Conservation (phyloP, 305 asterid genomes). For the Fraxinus baroniana region DNA sequence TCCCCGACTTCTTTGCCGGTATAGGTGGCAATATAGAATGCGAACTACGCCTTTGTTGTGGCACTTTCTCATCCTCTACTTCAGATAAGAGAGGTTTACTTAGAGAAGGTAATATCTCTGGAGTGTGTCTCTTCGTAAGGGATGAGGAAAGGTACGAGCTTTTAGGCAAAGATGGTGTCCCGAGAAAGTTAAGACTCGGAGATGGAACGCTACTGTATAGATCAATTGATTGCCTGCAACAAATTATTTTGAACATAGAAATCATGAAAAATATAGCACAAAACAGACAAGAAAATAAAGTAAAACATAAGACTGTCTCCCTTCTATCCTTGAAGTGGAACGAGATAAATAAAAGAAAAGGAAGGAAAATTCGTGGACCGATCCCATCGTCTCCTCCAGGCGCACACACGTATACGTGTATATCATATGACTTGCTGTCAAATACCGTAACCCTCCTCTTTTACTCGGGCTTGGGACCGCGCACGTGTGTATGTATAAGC, state of each 20-base stretch:
- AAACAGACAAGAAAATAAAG: too few species aligned
- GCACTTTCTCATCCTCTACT: constrained; percentile 39
- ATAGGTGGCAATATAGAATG: constrained; percentile 68
- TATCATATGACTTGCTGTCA: background rate
- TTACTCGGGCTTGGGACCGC: too few species aligned
- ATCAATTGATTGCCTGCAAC: constrained; percentile 86
- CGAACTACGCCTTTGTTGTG: constrained; percentile 59
- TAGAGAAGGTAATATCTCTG: constrained; percentile 69
- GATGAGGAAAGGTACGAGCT: constrained; percentile 74
- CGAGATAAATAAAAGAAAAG: too few species aligned
- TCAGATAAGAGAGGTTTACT: constrained; percentile 59
- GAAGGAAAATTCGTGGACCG: too few species aligned
- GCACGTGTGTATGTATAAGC: background rate
- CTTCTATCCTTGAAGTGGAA: too few species aligned
- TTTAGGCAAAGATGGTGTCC: constrained; percentile 62
- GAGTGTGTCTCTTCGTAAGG: constrained; percentile 69
- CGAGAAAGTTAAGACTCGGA: constrained; percentile 74
- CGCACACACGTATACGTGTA: background rate
- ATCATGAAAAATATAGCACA: too few species aligned
- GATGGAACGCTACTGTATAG: constrained; percentile 86
- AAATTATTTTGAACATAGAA: constrained; percentile 10
- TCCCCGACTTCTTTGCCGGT: constrained; percentile 50
- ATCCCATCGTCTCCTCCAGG: background rate
- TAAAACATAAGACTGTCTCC: background rate
- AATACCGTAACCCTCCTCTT: too few species aligned